Evolutionary conservation across 116 monocot species (phyloP).

Genomic region (Posidonia oceanica): DNA sequence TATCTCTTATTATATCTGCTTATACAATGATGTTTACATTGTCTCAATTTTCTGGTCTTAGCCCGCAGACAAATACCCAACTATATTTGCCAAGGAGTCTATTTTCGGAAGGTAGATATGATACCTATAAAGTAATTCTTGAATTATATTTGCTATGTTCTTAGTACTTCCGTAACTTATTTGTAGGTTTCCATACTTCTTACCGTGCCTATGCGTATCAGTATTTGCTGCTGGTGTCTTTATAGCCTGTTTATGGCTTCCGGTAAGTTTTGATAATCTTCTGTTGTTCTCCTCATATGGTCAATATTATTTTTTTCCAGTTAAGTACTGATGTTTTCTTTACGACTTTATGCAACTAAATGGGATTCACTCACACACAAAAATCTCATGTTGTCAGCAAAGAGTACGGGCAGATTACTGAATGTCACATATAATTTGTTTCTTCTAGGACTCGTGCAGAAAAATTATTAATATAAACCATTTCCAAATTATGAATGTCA

Average conservation of each 20-base stretch:
- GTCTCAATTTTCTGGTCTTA: constrained; percentile 8
- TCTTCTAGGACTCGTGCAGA: too few relatives aligned
- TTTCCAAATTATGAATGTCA: too few relatives aligned
- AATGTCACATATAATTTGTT: too few relatives aligned
- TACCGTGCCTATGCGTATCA: constrained; percentile 51
- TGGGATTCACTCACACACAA: too few relatives aligned
- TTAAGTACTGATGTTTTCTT: too few relatives aligned
- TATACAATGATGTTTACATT: background rate
- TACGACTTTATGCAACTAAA: too few relatives aligned
- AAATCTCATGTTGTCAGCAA: too few relatives aligned
- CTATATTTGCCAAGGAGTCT: constrained; percentile 36
- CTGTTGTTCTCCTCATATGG: background rate
- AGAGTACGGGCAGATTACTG: too few relatives aligned
- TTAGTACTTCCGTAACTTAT: background rate
- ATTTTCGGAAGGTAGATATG: constrained; percentile 46
- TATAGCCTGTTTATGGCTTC: constrained; percentile 47
- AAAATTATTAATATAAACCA: too few relatives aligned
- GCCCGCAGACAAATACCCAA: constrained; percentile 58
- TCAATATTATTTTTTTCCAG: too few relatives aligned
- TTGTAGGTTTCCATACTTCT: constrained; percentile 71
- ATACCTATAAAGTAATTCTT: background rate
- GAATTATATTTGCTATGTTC: background rate
- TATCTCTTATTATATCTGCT: too few relatives aligned
- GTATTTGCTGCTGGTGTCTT: constrained; percentile 29
- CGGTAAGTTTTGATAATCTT: constrained; percentile 26